These are phyloP conservation scores for Dacryopinax primogenitus DNA, from an alignment of 768 basidiomycete species.

Conservation along the genomic window DNA sequence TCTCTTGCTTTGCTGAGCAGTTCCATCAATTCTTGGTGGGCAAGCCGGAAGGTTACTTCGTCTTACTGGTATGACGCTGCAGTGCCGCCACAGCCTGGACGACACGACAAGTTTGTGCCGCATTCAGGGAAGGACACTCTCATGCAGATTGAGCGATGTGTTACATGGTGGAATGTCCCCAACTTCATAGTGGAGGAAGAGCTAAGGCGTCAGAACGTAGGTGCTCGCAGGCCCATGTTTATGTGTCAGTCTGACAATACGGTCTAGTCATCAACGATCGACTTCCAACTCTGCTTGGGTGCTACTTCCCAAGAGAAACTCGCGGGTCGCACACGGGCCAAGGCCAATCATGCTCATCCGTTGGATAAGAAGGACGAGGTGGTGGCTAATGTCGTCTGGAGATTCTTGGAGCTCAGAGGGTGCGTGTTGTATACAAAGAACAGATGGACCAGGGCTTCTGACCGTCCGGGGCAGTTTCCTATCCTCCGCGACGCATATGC, in stretches of 20 bases:
- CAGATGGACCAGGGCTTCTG: conserved; percentile 5
- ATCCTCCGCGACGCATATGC: conserved; percentile 79
- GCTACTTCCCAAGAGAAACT: conserved; percentile 72
- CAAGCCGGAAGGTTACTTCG: conserved; percentile 55
- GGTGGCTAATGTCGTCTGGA: conserved; percentile 96
- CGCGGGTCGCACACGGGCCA: conserved; percentile 68
- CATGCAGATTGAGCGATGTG: conserved; percentile 73
- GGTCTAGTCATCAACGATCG: conserved; percentile 84
- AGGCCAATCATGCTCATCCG: conserved; percentile 31
- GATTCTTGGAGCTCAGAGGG: conserved; percentile 93
- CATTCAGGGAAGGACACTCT: conserved; percentile 64
- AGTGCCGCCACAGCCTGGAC: conserved; percentile 22
- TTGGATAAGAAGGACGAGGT: conserved; percentile 98
- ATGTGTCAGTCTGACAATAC: background rate
- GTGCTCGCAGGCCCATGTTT: conserved; percentile 24
- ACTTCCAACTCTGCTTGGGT: conserved; percentile 86
- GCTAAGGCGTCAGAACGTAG: conserved; percentile 86
- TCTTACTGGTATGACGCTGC: conserved; percentile 59
- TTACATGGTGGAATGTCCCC: conserved; percentile 79
- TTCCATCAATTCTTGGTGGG: conserved; percentile 71
- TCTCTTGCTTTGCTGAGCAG: conserved; percentile 77
- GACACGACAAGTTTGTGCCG: conserved; percentile 41
- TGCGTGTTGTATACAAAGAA: conserved; percentile 35
- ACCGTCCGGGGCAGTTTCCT: conserved; percentile 25
- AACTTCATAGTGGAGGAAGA: conserved; percentile 84